These are phyloP conservation scores for Saccharum officinarum DNA, from an alignment of 176 grass and related monocot species.

Conservation along the genomic window DNA sequence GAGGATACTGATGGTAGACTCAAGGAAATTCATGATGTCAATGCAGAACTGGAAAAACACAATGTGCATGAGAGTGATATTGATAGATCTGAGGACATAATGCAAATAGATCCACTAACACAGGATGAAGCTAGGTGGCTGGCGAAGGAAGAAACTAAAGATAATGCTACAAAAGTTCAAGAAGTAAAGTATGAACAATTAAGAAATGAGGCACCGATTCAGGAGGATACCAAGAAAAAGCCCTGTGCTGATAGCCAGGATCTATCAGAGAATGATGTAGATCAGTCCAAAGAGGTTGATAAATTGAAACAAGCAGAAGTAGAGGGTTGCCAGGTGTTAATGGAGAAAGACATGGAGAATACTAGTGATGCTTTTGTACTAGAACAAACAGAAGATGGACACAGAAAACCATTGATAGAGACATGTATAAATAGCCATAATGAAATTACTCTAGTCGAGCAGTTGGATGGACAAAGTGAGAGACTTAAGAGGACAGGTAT, in stretches of 20 bases:
- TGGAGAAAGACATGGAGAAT: conserved; percentile 21
- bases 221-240: conserved; percentile 22
- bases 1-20: conserved; percentile 26
- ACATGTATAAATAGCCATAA: neutral
- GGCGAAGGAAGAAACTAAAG: conserved; percentile 20
- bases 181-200: conserved; percentile 8
- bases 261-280: conserved; percentile 11
- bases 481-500: neutral
- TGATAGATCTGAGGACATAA: neutral
- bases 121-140: neutral
- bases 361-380: conserved; percentile 30
- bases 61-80: neutral
- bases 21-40: conserved; percentile 8
- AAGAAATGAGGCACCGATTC: neutral
- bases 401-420: neutral
- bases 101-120: conserved; percentile 5
- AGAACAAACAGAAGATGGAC: conserved; percentile 28
- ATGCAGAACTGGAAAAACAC: conserved; percentile 5
- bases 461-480: conserved; percentile 18
- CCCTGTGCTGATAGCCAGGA: conserved; percentile 1
- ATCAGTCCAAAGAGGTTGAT: conserved; percentile 10
- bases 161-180: conserved; percentile 18
- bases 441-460: conserved; percentile 25
- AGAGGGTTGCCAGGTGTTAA: neutral
- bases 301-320: conserved; percentile 15